Evolutionary conservation across 495 filamentous ascomycete species (phyloP), one percentile per base, ranked within the genome.

Genomic region (Penicillium psychrofluorescens): DNA sequence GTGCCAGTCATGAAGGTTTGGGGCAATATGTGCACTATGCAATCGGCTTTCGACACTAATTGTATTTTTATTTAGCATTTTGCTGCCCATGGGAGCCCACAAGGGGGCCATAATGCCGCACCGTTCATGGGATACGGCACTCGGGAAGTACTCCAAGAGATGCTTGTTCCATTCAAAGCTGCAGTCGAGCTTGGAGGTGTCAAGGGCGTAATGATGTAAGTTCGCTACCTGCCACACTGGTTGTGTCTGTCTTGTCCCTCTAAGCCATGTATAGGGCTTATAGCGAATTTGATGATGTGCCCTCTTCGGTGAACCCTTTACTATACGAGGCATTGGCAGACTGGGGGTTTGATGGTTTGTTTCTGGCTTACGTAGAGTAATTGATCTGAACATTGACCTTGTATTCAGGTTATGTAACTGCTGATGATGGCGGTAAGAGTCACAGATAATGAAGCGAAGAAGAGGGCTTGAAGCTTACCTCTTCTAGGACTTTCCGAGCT

Each of bases 151-250:
- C 38, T 47, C 6, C 44, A 47, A 10, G 44, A 47, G 22, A 41
- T 47, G 38, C 44, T 47, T 8, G 34, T 47, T 16, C 44, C 44
- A 6, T 47, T 47, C 33, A 47, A 47, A 27, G 44, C 44, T 7
- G 44, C 44, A 15, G 38, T 47, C 11, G 32, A 47, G 7, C 29
- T 47, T n/a, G 44, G 44, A 29, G 44, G 44, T n/a, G 44, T 47
- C 27, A 47, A 40, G 27, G 44, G 44, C 28, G 44, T 47, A 4
- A 47, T 47, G 44, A 47, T 47, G 44, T 47, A 36, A 36, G 38
- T 30, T 11, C 11, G 7, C 29, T 12, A 27, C 7, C 2, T n/a
- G 7, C n/a, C 11, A 12, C 36, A 1, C 12, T 31, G 2, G 0
- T 6, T 6, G 11, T 7, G 2, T 7, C 11, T 22, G 7, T 22